Evolutionary conservation across 1,284 basidiomycete genomes (phyloP).

Genomic region (Moesziomyces aphidis): DNA sequence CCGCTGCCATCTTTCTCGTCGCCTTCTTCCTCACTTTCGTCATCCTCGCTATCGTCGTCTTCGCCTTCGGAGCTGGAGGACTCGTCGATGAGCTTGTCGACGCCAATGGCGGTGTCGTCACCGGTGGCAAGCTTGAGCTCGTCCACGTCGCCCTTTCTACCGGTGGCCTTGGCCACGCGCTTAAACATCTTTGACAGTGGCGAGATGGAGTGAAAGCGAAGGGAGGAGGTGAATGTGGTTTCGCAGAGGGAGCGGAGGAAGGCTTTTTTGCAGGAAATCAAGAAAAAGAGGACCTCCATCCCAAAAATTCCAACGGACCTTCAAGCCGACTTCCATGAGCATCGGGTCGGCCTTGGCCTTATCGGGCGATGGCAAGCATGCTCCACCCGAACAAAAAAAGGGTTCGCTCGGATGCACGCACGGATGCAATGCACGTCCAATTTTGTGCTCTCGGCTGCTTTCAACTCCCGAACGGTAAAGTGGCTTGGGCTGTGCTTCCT

Average conservation of each 20-base stretch:
- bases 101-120: constrained; percentile 42
- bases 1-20: constrained; percentile 1
- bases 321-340: too few relatives aligned
- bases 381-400: neutral
- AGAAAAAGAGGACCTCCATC: neutral
- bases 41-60: constrained; percentile 18
- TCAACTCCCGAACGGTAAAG: neutral
- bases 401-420: neutral
- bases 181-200: constrained; percentile 33
- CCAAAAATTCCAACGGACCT: neutral
- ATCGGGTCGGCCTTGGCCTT: neutral
- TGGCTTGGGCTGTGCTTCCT: neutral
- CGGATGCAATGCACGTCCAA: neutral
- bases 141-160: constrained; percentile 26
- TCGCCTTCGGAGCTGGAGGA: constrained; percentile 40
- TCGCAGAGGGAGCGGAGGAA: neutral
- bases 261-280: neutral
- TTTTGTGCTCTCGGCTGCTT: neutral
- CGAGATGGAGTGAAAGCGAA: neutral
- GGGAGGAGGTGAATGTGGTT: neutral
- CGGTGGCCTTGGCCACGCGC: constrained; percentile 39
- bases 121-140: constrained; percentile 28
- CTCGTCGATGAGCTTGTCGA: constrained; percentile 48
- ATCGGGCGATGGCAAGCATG: neutral
- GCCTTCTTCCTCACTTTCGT: constrained; percentile 13